These are phyloP conservation scores for Ceriops tagal DNA, from an alignment of 345 rosid species.

Conservation along the genomic window DNA sequence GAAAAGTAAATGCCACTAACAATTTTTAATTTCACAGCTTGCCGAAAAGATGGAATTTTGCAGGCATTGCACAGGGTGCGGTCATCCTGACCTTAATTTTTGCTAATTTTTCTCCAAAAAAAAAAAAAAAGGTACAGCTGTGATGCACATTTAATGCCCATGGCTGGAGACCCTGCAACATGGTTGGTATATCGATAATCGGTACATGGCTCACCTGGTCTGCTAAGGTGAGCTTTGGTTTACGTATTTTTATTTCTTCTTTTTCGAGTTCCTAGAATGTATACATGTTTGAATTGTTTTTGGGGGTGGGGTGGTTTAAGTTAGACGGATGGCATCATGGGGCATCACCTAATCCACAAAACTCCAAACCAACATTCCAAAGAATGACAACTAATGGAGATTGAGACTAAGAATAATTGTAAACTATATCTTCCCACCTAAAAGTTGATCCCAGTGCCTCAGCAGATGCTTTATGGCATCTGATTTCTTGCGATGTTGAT, in stretches of 20 bases:
- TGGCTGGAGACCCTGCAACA: conserved; percentile 7
- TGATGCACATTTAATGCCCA: too few relatives aligned
- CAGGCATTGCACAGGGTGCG: too few relatives aligned
- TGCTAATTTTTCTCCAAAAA: too few relatives aligned
- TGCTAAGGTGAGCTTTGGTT: conserved; percentile 19
- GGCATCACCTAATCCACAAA: conserved; percentile 42
- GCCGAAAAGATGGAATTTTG: too few relatives aligned
- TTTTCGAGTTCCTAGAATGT: neutral
- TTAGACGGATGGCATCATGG: conserved; percentile 10
- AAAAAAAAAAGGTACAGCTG: too few relatives aligned
- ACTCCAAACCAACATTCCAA: conserved; percentile 54
- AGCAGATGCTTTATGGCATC: too few relatives aligned
- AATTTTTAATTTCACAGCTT: too few relatives aligned
- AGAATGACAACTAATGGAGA: conserved; percentile 47
- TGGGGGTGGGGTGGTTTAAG: neutral
- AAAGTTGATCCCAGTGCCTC: conserved; percentile 13
- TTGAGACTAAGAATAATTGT: conserved; percentile 13
- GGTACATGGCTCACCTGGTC: conserved; percentile 15
- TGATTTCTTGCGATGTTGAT: too few relatives aligned
- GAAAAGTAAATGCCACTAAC: too few relatives aligned
- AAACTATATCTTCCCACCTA: conserved; percentile 33
- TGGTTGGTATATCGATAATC: neutral
- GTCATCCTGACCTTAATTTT: too few relatives aligned
- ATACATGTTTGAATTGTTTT: neutral
- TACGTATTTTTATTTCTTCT: conserved; percentile 12